These are phyloP conservation scores for Leucosporidium creatinivorum DNA, from an alignment of 768 basidiomycete species.

Conservation along the genomic window DNA sequence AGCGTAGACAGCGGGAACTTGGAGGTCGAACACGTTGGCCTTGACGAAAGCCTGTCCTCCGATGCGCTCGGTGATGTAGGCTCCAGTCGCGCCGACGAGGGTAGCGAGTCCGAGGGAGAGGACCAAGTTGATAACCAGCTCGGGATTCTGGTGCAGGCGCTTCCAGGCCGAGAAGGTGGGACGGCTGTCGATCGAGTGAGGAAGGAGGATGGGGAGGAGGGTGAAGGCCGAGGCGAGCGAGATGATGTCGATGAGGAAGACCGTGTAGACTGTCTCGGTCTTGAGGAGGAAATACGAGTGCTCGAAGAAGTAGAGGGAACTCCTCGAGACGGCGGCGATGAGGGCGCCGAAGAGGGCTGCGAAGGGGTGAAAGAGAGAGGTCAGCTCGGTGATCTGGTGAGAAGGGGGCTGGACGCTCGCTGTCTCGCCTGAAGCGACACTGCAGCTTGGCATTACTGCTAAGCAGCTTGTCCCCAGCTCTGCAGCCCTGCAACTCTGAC, in stretches of 20 bases:
- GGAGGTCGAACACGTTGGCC: slow-evolving; percentile 10
- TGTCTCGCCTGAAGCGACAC: too few species aligned
- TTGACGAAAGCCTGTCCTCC: slow-evolving; percentile 15
- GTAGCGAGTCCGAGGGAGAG: slow-evolving; percentile 15
- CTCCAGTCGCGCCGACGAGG: background rate
- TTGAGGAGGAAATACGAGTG: slow-evolving; percentile 30
- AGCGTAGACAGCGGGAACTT: slow-evolving; percentile 13
- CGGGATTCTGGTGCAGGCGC: slow-evolving; percentile 9
- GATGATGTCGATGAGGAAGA: slow-evolving; percentile 27
- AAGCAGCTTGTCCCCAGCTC: too few species aligned
- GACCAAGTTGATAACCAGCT: slow-evolving; percentile 14
- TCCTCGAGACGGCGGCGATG: slow-evolving; percentile 18
- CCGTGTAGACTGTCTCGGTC: slow-evolving; percentile 7
- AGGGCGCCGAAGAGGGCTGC: slow-evolving; percentile 24
- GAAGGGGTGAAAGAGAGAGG: background rate
- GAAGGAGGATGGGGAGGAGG: slow-evolving; percentile 18
- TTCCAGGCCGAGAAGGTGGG: slow-evolving; percentile 5
- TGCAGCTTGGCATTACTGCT: too few species aligned
- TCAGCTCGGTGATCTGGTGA: background rate
- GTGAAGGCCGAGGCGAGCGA: slow-evolving; percentile 18
- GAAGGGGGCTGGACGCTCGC: background rate
- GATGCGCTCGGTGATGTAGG: slow-evolving; percentile 15
- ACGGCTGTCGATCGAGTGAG: slow-evolving; percentile 14
- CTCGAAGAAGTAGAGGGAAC: slow-evolving; percentile 28
- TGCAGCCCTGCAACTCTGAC: too few species aligned